phyloP scores from a whole-genome alignment of 768 basidiomycete genomes.

The Tylopilus sp. region DNA sequence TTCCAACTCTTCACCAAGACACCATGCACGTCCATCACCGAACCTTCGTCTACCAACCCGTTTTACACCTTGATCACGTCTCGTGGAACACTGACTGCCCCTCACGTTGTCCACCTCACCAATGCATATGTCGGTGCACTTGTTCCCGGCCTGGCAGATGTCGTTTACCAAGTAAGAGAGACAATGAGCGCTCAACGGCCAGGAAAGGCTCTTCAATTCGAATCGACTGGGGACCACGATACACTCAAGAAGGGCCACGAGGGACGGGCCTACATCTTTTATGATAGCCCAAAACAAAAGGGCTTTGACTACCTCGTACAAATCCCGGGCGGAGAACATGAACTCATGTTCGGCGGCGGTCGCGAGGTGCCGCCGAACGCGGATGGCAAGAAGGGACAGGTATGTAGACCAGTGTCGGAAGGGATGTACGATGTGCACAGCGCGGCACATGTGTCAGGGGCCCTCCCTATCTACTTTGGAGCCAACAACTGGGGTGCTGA shows the following conservation, averaged over 20 bases:
- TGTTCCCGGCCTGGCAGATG: slow-evolving; percentile 38
- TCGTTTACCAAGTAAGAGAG: slow-evolving; percentile 38
- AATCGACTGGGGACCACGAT: background rate
- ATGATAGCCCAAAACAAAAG: slow-evolving; percentile 35
- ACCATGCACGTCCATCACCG: slow-evolving; percentile 36
- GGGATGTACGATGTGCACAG: slow-evolving; percentile 34
- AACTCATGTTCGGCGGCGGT: slow-evolving; percentile 70
- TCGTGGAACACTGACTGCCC: slow-evolving; percentile 38
- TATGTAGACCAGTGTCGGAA: slow-evolving; percentile 28
- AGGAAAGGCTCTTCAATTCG: slow-evolving; percentile 33
- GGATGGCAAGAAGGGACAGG: background rate
- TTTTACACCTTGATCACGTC: slow-evolving; percentile 41
- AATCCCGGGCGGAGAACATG: slow-evolving; percentile 40
- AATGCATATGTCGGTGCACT: slow-evolving; percentile 51
- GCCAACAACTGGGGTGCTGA: slow-evolving; percentile 41
- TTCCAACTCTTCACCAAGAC: slow-evolving; percentile 45
- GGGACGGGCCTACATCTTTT: slow-evolving; percentile 58
- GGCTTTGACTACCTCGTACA: slow-evolving; percentile 71
- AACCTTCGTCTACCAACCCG: slow-evolving; percentile 18
- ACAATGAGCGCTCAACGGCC: slow-evolving; percentile 66
- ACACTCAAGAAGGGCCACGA: slow-evolving; percentile 31
- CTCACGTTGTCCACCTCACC: slow-evolving; percentile 50
- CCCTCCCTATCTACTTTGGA: slow-evolving; percentile 55
- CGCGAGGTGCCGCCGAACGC: slow-evolving; percentile 27
- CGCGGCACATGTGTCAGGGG: slow-evolving; percentile 43